Evolutionary conservation across 202 grass and related monocot species (phyloP), one percentile per base, ranked within the genome.

Genomic region (Setaria viridis): DNA sequence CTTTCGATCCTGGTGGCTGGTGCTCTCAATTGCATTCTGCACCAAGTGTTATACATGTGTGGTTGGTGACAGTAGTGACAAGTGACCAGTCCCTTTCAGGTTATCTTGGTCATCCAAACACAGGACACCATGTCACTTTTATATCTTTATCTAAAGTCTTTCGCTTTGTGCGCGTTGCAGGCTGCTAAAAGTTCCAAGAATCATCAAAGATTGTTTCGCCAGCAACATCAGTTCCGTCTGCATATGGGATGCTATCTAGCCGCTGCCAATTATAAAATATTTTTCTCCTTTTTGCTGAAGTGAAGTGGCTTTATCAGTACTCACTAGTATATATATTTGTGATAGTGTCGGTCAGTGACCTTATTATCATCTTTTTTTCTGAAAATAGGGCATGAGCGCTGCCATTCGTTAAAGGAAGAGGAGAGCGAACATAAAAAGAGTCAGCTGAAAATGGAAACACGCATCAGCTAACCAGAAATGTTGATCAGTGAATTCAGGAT

Each of bases 1-100:
- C 77, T 85, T 72, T 78, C 30, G 47, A 84, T 39, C 62, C 51
- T 69, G 68, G 51, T 84, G 84, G 43, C 51, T 69, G 68, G 60
- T 87, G 84, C 60, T 65, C 53, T 37, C 53, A 32, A 32, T 76
- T 72, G 16, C 30, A 77, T 85, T 88, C 79, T 76, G 77, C 57
- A 85, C 85, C 89, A 88, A 91, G 81, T 88, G 55, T 85, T 84
- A 48, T 39, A 66, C 6, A 5, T 58, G 45, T 81, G 80, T 88
- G 81, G 85, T 91, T 85, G 85, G 70, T 87, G 62, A 70, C 25
- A 37, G 34, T 80, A 57, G 64, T 77, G 81, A 72, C 56, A 66
- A 80, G 70, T 85, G 85, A 72, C 37, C 65, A 49, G 81, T 78
- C 85, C 62, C 85, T 87, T 84, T 91, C 71, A 77, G 71, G 84